These are phyloP conservation scores for Iris pallida DNA, from an alignment of 116 monocot genomes.

Conservation along the genomic window DNA sequence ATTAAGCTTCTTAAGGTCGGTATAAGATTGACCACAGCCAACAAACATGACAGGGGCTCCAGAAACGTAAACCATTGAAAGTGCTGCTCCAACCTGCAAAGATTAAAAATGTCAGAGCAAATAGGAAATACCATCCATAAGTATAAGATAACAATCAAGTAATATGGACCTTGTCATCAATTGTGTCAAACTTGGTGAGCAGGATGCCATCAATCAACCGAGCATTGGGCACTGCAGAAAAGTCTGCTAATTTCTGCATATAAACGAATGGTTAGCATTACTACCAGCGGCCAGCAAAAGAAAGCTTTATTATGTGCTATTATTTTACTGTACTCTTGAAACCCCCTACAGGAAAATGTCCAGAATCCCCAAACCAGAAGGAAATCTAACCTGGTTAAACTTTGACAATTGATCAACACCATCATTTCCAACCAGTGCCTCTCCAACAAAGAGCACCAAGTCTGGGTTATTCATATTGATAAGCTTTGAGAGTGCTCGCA, in stretches of 20 bases:
- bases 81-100: slow-evolving; percentile 90
- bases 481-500: slow-evolving; percentile 97
- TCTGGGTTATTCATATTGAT: slow-evolving; percentile 95
- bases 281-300: background rate
- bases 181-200: slow-evolving; percentile 96
- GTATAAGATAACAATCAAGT: background rate
- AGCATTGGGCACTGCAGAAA: slow-evolving; percentile 58
- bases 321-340: too few species aligned
- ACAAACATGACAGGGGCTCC: slow-evolving; percentile 98
- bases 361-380: background rate
- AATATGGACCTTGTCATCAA: slow-evolving; percentile 81
- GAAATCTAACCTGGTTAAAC: slow-evolving; percentile 67
- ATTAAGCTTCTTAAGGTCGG: slow-evolving; percentile 98
- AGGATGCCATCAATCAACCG: slow-evolving; percentile 97
- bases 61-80: slow-evolving; percentile 98
- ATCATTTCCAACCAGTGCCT: slow-evolving; percentile 96
- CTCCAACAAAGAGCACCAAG: slow-evolving; percentile 95
- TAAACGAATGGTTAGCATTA: background rate
- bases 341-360: background rate
- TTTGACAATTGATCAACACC: slow-evolving; percentile 98
- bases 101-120: background rate
- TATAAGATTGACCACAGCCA: slow-evolving; percentile 97
- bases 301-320: background rate
- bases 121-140: background rate
- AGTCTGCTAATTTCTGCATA: slow-evolving; percentile 91